A percentile compares a stretch with the other conserved stretches of the same genome.
Evolutionary conservation across 179 eudicot species (phyloP).

Genomic region (Camellia oleifera): DNA sequence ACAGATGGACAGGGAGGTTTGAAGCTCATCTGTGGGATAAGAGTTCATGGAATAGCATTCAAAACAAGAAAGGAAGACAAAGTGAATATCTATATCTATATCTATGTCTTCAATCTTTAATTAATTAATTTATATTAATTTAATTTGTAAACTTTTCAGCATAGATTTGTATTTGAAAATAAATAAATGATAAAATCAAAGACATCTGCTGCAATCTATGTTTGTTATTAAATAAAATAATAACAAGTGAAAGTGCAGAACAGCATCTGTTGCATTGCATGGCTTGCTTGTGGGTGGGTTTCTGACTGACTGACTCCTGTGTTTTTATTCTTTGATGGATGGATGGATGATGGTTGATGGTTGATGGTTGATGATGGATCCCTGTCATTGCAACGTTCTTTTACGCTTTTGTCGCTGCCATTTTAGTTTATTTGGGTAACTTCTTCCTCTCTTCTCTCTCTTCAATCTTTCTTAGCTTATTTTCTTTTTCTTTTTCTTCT

Average conservation of each 20-base stretch:
- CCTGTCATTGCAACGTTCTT: conserved; percentile 31
- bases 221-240: too few species aligned
- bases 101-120: not conserved
- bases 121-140: too few species aligned
- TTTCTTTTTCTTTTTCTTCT: not conserved
- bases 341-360: too few species aligned
- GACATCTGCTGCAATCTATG: not conserved
- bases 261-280: too few species aligned
- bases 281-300: not conserved
- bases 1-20: conserved; percentile 91
- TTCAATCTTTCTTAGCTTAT: not conserved
- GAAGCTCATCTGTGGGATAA: conserved; percentile 98
- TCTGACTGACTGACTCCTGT: conserved; percentile 26
- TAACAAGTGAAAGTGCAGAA: too few species aligned
- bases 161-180: too few species aligned
- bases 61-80: conserved; percentile 86
- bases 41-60: conserved; percentile 70
- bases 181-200: too few species aligned
- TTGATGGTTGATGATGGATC: conserved; percentile 37
- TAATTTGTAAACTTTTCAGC: too few species aligned
- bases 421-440: conserved; percentile 56
- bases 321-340: conserved; percentile 31
- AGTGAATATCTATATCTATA: conserved; percentile 37
- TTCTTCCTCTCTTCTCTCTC: not conserved
- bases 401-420: conserved; percentile 33